These are phyloP conservation scores for Ophiognomonia clavigignenti-juglandacearum DNA, from an alignment of 2,329 filamentous ascomycete species.

Conservation along the genomic window DNA sequence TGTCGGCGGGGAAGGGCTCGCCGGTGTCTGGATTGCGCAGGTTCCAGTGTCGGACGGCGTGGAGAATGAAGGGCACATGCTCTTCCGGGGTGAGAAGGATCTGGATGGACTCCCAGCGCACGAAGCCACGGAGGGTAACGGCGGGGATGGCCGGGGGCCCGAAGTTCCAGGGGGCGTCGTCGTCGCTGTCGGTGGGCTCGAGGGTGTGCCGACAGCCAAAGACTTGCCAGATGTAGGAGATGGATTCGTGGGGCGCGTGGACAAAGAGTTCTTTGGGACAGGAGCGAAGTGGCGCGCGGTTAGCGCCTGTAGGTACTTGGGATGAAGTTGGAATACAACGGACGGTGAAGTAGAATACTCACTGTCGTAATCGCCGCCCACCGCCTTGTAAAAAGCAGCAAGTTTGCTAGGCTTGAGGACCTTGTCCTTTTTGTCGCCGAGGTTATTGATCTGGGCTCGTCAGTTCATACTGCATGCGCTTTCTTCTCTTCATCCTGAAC, in stretches of 20 bases:
- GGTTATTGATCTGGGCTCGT: constrained; percentile 50
- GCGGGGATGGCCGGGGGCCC: constrained; percentile 68
- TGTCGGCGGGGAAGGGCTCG: constrained; percentile 56
- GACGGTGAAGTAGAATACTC: background rate
- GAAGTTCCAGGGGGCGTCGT: constrained; percentile 39
- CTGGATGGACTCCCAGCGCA: constrained; percentile 91
- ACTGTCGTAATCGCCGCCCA: constrained; percentile 73
- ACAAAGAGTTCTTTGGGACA: constrained; percentile 64
- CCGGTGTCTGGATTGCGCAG: constrained; percentile 72
- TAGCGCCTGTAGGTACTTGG: constrained; percentile 11
- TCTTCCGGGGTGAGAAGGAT: constrained; percentile 82
- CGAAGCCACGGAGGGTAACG: constrained; percentile 77
- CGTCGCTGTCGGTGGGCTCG: constrained; percentile 70
- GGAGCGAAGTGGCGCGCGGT: background rate
- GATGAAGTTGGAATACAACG: too few species aligned
- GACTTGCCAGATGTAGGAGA: constrained; percentile 90
- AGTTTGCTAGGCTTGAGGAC: constrained; percentile 63
- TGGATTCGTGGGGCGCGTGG: constrained; percentile 63
- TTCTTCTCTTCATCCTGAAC: background rate
- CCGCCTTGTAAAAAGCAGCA: constrained; percentile 69
- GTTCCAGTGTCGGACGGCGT: constrained; percentile 71
- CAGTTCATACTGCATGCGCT: too few species aligned
- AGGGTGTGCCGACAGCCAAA: constrained; percentile 87
- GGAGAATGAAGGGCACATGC: constrained; percentile 78
- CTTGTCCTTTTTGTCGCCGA: constrained; percentile 52